Base-by-base conservation (phyloP, 192 early-diverging fungal genomes). In the Geranomyces variabilis region DNA sequence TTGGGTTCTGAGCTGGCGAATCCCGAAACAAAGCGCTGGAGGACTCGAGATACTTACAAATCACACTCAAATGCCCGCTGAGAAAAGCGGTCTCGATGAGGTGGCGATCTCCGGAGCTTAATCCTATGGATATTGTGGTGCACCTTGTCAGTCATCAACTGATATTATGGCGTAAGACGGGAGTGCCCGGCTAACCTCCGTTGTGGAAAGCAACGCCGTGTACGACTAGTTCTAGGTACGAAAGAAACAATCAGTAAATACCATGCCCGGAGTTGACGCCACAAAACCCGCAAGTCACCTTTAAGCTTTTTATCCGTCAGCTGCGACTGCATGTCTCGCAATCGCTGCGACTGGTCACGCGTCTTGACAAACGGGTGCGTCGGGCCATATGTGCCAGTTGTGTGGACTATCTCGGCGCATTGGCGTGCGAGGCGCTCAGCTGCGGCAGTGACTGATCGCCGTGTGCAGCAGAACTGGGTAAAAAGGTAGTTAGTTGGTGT, bases 171-270 rank as follows among this genome's bases (percentile, higher is more conserved):
- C 36, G 36, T 10, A 10, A 10, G 36, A 41, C 10, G 36, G 5
- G 5, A 41, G 3, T 41, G 3, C 10, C 36, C 36, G 36, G 10
- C 51, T 8, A 29, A 60, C 58, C 86, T 26, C 87, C 89, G 58
- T 93, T 87, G 53, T 93, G 91, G 45, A 82, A 89, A 1, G 84
- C 91, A 58, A 93, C 68, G 0, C 90, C 90, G 12, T 84, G 67
- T 2, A 75, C 61, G 10, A 90, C 76, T 2, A 82, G 77, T 10
- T 85, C 89, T 88, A 70, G n/a, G n/a, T n/a, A 53, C 51, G 15
- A 53, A 53, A 17, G 9, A 28, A 48, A 5, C 17, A 36, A 47
- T 49, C 55, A 19, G 33, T n/a, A n/a, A n/a, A n/a, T n/a, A n/a
- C n/a, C n/a, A n/a, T n/a, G n/a, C 26, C 36, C 17, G 65, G 22